These are phyloP conservation scores for Coemansia sp. DNA, from an alignment of 371 early-diverging fungal genomes.

Conservation along the genomic window DNA sequence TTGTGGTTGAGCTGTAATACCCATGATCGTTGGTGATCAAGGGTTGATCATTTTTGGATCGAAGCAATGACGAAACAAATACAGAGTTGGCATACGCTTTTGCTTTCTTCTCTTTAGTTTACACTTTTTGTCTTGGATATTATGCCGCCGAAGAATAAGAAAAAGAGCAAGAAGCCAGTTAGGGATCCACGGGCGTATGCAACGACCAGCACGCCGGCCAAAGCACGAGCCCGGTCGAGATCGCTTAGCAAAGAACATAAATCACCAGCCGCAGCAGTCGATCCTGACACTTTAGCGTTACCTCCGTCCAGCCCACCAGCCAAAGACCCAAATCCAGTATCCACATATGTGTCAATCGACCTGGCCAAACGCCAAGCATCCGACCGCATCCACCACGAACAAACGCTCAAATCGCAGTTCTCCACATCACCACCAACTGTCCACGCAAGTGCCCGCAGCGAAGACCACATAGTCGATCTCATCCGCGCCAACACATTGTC, in stretches of 20 bases:
- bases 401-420: neutral
- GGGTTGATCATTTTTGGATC: neutral
- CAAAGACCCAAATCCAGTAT: neutral
- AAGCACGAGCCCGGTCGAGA: neutral
- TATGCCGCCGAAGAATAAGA: neutral
- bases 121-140: neutral
- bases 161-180: neutral
- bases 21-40: neutral
- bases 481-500: constrained; percentile 7
- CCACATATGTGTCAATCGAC: constrained; percentile 11
- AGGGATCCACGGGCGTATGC: neutral
- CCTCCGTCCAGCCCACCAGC: neutral
- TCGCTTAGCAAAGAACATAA: neutral
- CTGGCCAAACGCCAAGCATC: constrained; percentile 22
- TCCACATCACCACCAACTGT: neutral
- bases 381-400: constrained; percentile 13
- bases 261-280: neutral
- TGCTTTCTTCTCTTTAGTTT: neutral
- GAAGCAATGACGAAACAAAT: neutral
- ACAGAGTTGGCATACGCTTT: neutral
- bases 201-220: neutral
- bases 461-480: constrained; percentile 12
- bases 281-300: neutral
- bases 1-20: neutral
- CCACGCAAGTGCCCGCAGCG: neutral